Conservation (phyloP, 371 early-diverging fungal species). For the Mucor indicus region DNA sequence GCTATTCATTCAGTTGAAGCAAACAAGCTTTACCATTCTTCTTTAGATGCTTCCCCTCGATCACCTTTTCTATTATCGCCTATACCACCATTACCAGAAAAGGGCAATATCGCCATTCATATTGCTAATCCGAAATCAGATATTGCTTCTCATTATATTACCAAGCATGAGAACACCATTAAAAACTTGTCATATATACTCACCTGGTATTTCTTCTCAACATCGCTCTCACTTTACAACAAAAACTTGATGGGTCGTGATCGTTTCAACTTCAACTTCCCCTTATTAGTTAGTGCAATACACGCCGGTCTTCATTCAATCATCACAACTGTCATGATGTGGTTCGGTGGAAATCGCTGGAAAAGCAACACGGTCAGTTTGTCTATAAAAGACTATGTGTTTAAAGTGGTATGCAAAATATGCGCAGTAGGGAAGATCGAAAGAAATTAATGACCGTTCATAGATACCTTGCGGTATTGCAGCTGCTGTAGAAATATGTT, state of each 20-base stretch:
- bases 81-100: slow-evolving; percentile 21
- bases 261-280: slow-evolving; percentile 73
- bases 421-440: not conserved
- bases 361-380: slow-evolving; percentile 23
- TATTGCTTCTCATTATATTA: slow-evolving; percentile 11
- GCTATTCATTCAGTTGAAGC: slow-evolving; percentile 4
- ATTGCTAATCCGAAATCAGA: slow-evolving; percentile 23
- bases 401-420: slow-evolving; percentile 43
- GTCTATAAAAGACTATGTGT: slow-evolving; percentile 40
- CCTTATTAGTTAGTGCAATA: slow-evolving; percentile 73
- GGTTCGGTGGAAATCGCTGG: slow-evolving; percentile 23
- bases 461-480: slow-evolving; percentile 85
- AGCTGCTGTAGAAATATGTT: slow-evolving; percentile 87
- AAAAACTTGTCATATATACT: slow-evolving; percentile 42
- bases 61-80: slow-evolving; percentile 11
- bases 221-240: slow-evolving; percentile 78
- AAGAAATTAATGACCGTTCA: not conserved
- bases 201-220: slow-evolving; percentile 67
- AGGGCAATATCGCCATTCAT: slow-evolving; percentile 22
- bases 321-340: slow-evolving; percentile 51
- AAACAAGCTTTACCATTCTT: not conserved
- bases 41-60: slow-evolving; percentile 2
- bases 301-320: slow-evolving; percentile 62
- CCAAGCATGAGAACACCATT: slow-evolving; percentile 5
- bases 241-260: slow-evolving; percentile 67